Base-by-base conservation (phyloP, 352 stramenopile genomes). In the Pythium phragmitis region DNA sequence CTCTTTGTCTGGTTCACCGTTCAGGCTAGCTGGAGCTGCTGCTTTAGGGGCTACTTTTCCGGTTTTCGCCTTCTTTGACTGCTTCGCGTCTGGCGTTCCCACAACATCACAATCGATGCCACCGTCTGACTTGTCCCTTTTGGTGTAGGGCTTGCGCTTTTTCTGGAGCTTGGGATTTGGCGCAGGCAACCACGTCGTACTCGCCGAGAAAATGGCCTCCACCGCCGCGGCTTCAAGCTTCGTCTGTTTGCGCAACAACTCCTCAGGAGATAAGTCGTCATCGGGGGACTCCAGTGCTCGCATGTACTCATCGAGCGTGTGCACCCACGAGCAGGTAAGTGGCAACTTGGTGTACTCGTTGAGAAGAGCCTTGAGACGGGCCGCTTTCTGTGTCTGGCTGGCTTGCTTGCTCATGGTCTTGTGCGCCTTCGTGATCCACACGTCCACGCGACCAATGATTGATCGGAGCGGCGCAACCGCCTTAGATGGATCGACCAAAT, bases 321-420 rank as follows among this genome's bases (percentile, higher is more conserved):
- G 43, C 13, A 77, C 62, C 66, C 70, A 77, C 13, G 82, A 53
- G 50, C 73, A 93, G 13, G 87, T 93, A 21, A 96, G 60, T 16
- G 87, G 87, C 14, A 96, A 77, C 68, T 96, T 96, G 33, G 85
- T 89, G 70, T 96, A 96, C 58, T 96, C 87, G 63, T 95, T 96
- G 69, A 95, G 69, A 14, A 95, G 65, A 28, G 77, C 56, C 52
- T 93, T 92, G 46, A 94, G 60, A 3, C 82, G 75, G 3, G 79
- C 64, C 19, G 87, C 41, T 12, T 83, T 84, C 46, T 93, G 86
- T 17, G 77, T 63, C 57, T 82, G 85, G 53, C 58, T 89, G 6
- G 70, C 57, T 41, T 75, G 63, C 65, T 93, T 96, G 1, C 72
- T 72, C 57, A 96, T 70, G 23, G 69, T 87, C 69, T 95, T 94